Evolutionary conservation across 108 stramenopile genomes (phyloP).

Genomic region (Parmales sp.): DNA sequence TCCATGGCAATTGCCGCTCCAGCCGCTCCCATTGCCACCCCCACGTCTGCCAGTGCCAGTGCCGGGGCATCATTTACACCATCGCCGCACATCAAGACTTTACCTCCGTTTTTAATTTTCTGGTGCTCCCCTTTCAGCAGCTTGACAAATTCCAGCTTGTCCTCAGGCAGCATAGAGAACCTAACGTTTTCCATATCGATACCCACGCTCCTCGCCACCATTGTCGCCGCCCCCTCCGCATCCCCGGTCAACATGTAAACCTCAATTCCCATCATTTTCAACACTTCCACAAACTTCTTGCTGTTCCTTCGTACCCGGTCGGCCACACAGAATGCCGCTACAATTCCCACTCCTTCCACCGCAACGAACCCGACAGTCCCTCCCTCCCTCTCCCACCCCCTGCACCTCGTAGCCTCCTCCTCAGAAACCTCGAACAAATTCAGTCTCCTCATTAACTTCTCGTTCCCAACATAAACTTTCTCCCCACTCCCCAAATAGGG

Average conservation of each 20-base stretch:
- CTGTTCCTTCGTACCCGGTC: no score
- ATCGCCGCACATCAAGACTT: conserved; percentile 81
- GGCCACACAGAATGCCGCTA: conserved; percentile 61
- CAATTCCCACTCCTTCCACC: conserved; percentile 50
- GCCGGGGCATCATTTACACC: conserved; percentile 96
- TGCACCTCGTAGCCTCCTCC: conserved; percentile 14
- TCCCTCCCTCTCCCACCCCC: background rate
- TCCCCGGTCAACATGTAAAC: conserved; percentile 92
- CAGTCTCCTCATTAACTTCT: conserved; percentile 52
- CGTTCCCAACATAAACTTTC: conserved; percentile 63
- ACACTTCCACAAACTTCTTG: conserved; percentile 35
- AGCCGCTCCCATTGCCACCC: conserved; percentile 82
- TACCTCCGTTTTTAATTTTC: conserved; percentile 14
- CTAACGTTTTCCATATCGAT: conserved; percentile 33
- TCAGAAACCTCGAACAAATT: conserved; percentile 35
- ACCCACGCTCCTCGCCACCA: conserved; percentile 59
- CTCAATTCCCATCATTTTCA: conserved; percentile 59
- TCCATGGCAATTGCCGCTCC: conserved; percentile 94
- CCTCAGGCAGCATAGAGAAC: conserved; percentile 55
- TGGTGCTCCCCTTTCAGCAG: conserved; percentile 16
- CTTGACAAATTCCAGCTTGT: conserved; percentile 41
- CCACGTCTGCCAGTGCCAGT: conserved; percentile 79
- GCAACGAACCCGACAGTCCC: conserved; percentile 60
- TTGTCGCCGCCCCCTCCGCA: conserved; percentile 57
- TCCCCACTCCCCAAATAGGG: no score